A percentile compares a stretch with the other conserved stretches of the same genome.
Evolutionary conservation across 108 stramenopile genomes (phyloP).

Genomic region (Tribonema minus): DNA sequence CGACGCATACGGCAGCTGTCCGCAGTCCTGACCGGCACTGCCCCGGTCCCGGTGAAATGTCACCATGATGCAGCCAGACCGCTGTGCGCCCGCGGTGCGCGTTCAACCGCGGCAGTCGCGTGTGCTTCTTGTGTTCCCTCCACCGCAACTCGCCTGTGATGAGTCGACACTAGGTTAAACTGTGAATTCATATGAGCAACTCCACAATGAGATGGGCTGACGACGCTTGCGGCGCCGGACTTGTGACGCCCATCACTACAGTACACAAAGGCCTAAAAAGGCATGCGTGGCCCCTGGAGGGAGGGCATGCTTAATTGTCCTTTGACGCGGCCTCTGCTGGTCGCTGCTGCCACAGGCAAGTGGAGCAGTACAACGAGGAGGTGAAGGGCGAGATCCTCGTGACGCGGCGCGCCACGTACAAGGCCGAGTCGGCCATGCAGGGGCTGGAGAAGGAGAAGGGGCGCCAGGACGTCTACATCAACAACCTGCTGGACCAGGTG

Average conservation of each 20-base stretch:
- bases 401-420: constrained; percentile 68
- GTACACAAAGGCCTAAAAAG: too few relatives aligned
- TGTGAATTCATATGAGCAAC: too few relatives aligned
- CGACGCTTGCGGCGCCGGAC: background rate
- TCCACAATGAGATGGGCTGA: too few relatives aligned
- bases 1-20: too few relatives aligned
- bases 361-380: constrained; percentile 71
- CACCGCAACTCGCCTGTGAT: too few relatives aligned
- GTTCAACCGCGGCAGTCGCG: too few relatives aligned
- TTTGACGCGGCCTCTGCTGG: background rate
- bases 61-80: too few relatives aligned
- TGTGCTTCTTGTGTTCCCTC: too few relatives aligned
- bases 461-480: constrained; percentile 71
- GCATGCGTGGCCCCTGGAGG: background rate
- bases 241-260: background rate
- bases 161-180: too few relatives aligned
- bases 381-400: constrained; percentile 73
- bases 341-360: constrained; percentile 33
- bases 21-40: too few relatives aligned
- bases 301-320: background rate
- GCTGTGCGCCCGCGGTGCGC: too few relatives aligned
- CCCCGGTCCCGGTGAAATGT: too few relatives aligned
- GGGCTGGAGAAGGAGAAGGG: constrained; percentile 65
- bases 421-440: constrained; percentile 67
- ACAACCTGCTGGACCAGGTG: constrained; percentile 54